Percentiles rank a stretch among this genome's conserved stretches.
These are phyloP conservation scores for Aspergillus sp. DNA, from an alignment of 2,329 filamentous ascomycete genomes.

Conservation along the genomic window DNA sequence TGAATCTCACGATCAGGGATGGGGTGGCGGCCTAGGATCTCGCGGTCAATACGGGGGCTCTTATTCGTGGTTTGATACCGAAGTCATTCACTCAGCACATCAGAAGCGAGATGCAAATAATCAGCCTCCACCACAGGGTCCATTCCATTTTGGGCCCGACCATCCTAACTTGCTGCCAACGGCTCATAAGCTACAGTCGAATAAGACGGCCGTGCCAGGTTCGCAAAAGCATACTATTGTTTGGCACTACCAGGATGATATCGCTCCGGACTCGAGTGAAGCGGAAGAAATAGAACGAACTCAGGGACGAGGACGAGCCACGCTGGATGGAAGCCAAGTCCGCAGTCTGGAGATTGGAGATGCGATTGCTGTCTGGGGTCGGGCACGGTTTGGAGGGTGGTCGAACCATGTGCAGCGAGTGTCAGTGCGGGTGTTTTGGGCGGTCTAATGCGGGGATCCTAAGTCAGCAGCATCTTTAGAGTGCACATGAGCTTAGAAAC, in stretches of 20 bases:
- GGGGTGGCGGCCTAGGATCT: conserved; percentile 22
- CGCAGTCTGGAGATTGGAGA: conserved; percentile 39
- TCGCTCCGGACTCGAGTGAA: conserved; percentile 32
- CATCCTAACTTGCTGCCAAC: conserved; percentile 34
- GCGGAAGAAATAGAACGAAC: conserved; percentile 33
- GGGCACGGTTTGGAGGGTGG: conserved; percentile 42
- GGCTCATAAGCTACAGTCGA: conserved; percentile 34
- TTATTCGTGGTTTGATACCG: conserved; percentile 43
- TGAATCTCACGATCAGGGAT: conserved; percentile 41
- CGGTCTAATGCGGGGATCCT: conserved; percentile 23
- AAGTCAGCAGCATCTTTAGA: no score
- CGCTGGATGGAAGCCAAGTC: conserved; percentile 38
- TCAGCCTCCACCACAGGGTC: conserved; percentile 18
- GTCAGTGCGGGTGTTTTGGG: conserved; percentile 41
- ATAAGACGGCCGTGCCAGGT: conserved; percentile 24
- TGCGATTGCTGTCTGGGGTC: conserved; percentile 40
- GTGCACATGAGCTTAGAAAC: no score
- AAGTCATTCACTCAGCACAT: conserved; percentile 32
- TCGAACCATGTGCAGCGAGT: conserved; percentile 35
- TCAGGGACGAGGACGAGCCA: conserved; percentile 37
- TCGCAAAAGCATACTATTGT: conserved; percentile 30
- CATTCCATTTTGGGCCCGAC: conserved; percentile 22
- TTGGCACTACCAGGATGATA: conserved; percentile 40
- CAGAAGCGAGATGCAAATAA: conserved; percentile 18
- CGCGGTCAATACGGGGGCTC: conserved; percentile 33